Evolutionary conservation across 2,329 filamentous ascomycete species (phyloP).

Genomic region (Phialocephala sp.): DNA sequence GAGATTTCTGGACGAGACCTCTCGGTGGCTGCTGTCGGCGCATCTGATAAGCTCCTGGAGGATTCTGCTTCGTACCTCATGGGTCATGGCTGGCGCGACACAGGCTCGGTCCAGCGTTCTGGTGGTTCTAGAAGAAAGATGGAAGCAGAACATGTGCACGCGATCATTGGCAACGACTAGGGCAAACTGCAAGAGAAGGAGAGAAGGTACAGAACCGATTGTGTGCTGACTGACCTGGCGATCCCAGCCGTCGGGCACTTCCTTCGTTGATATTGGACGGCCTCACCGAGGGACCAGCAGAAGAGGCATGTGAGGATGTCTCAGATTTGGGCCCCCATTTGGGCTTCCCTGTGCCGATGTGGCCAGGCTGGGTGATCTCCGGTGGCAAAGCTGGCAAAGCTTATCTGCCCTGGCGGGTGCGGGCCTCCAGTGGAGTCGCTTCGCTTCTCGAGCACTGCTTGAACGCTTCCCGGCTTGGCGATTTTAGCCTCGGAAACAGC

Average conservation of each 20-base stretch:
- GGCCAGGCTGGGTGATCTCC: no score
- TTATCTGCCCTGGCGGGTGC: neutral
- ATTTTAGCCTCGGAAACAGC: neutral
- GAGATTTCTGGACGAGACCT: neutral
- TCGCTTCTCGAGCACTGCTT: neutral
- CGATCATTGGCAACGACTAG: slow-evolving; percentile 9
- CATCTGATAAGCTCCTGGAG: slow-evolving; percentile 6
- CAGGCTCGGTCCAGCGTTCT: no score
- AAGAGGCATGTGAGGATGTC: neutral
- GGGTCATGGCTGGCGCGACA: neutral
- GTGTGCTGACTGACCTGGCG: neutral
- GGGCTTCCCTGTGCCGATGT: no score
- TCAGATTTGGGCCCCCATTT: neutral
- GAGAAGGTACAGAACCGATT: neutral
- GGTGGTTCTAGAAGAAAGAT: neutral
- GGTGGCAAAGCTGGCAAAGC: neutral
- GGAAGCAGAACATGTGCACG: slow-evolving; percentile 10
- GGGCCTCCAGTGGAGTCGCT: neutral
- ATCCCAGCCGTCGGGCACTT: neutral
- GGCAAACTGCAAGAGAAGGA: neutral
- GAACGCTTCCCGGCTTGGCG: neutral
- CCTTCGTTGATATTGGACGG: neutral
- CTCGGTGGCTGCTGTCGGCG: neutral
- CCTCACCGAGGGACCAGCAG: neutral
- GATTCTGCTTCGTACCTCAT: neutral